phyloP scores from a whole-genome alignment of 2,329 filamentous ascomycete genomes.

The Chaetomium strumarium region DNA sequence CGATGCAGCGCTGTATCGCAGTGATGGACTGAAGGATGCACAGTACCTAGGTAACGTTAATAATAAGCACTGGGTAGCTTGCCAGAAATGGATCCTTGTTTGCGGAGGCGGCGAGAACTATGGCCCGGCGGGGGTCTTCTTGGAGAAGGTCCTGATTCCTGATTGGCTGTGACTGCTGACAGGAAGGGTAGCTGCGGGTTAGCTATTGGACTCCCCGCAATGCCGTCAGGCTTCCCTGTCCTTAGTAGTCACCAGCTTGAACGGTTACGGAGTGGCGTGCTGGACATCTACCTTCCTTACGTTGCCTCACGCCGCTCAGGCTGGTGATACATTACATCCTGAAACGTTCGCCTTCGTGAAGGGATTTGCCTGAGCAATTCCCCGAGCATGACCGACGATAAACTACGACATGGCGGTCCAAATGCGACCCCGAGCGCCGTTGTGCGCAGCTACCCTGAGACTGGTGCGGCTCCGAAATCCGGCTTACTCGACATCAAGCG shows the following conservation, averaged over 20 bases:
- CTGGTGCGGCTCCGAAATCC: constrained; percentile 14
- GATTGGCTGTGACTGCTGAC: constrained; percentile 1
- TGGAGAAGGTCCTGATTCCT: neutral
- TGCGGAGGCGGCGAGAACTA: neutral
- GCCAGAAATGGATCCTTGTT: neutral
- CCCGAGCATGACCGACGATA: constrained; percentile 14
- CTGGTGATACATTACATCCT: neutral
- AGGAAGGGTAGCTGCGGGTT: constrained; percentile 9
- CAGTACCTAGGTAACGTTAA: too few relatives aligned
- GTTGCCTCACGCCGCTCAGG: neutral
- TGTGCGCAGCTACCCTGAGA: constrained; percentile 9
- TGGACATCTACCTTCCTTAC: neutral
- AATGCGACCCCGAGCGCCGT: constrained; percentile 16
- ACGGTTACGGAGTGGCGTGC: constrained; percentile 5
- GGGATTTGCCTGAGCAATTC: neutral
- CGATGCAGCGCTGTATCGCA: constrained; percentile 4
- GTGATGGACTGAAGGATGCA: neutral
- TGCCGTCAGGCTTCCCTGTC: neutral
- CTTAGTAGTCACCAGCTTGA: neutral
- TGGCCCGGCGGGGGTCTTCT: too few relatives aligned
- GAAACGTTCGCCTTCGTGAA: neutral
- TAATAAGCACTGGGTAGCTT: too few relatives aligned
- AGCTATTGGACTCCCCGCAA: constrained; percentile 7
- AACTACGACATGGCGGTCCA: constrained; percentile 20
- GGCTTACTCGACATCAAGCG: constrained; percentile 25